Evolutionary conservation across 768 basidiomycete genomes (phyloP).

Genomic region (Tephrocybe sp.): DNA sequence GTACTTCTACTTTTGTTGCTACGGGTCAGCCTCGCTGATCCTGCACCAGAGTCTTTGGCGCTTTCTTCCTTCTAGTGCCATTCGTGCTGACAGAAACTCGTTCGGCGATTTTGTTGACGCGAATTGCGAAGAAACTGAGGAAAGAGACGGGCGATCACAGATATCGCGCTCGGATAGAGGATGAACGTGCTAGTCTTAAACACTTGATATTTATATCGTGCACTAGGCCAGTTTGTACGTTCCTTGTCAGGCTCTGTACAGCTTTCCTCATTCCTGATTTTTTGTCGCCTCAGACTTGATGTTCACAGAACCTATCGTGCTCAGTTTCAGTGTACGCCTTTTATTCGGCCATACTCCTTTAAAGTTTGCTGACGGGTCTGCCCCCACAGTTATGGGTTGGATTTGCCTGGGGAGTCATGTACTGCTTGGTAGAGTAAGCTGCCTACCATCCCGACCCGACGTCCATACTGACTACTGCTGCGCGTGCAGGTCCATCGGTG

Average conservation of each 20-base stretch:
- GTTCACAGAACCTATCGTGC: conserved; percentile 72
- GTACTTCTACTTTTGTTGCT: conserved; percentile 16
- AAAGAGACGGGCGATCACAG: conserved; percentile 63
- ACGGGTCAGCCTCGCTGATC: background rate
- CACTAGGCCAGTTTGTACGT: conserved; percentile 70
- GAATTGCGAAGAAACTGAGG: conserved; percentile 60
- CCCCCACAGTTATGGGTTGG: conserved; percentile 74
- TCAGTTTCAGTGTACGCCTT: conserved; percentile 64
- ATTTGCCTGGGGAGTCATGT: conserved; percentile 77
- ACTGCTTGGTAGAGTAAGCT: conserved; percentile 60
- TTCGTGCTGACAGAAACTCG: conserved; percentile 75
- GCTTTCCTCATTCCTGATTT: background rate
- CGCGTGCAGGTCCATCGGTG: conserved; percentile 59
- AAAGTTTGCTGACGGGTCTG: background rate
- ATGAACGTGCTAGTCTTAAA: conserved; percentile 54
- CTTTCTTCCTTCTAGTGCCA: conserved; percentile 49
- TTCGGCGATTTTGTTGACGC: conserved; percentile 64
- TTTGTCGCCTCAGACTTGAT: conserved; percentile 49
- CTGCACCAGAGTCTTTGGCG: conserved; percentile 45
- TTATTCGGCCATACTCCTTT: conserved; percentile 23
- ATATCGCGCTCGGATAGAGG: conserved; percentile 65
- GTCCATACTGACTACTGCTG: background rate
- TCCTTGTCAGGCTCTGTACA: background rate
- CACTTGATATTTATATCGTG: conserved; percentile 69
- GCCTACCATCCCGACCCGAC: background rate